A percentile compares a stretch with the other conserved stretches of the same genome.
phyloP scores from a whole-genome alignment of 2,329 filamentous ascomycete genomes.

The Leptographium lundbergii region DNA sequence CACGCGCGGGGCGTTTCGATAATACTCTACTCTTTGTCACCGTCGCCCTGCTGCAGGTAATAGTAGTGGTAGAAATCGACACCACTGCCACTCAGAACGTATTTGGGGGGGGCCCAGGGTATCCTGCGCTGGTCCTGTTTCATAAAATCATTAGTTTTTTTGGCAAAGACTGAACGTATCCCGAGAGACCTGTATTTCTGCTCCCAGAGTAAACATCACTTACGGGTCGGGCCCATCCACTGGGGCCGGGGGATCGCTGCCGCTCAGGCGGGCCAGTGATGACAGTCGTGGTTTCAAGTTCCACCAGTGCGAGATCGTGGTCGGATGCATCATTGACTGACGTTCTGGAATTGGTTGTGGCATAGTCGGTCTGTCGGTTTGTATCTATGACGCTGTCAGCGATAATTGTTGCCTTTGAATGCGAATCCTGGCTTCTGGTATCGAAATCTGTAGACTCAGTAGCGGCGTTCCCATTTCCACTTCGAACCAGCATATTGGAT shows the following conservation, averaged over 20 bases:
- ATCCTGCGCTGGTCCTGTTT: neutral
- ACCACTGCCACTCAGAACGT: neutral
- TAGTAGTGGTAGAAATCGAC: neutral
- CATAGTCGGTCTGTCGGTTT: neutral
- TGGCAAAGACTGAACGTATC: neutral
- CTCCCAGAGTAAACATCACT: neutral
- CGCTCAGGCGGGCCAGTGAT: neutral
- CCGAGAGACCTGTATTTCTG: too few relatives aligned
- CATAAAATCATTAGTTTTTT: neutral
- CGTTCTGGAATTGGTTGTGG: neutral
- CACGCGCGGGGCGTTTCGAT: too few relatives aligned
- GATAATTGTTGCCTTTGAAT: neutral
- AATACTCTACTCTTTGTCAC: neutral
- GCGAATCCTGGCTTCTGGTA: neutral
- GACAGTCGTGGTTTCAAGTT: neutral
- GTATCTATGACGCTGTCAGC: neutral
- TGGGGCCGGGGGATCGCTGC: neutral
- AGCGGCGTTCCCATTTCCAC: neutral
- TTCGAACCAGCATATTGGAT: neutral
- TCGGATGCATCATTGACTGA: neutral
- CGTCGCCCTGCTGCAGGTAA: neutral
- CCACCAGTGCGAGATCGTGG: constrained; percentile 1
- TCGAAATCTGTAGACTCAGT: neutral
- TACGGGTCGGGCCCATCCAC: constrained; percentile 13
- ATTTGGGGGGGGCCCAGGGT: neutral